Evolutionary conservation across 2,329 filamentous ascomycete species (phyloP).

Genomic region (Colletotrichum phormii): DNA sequence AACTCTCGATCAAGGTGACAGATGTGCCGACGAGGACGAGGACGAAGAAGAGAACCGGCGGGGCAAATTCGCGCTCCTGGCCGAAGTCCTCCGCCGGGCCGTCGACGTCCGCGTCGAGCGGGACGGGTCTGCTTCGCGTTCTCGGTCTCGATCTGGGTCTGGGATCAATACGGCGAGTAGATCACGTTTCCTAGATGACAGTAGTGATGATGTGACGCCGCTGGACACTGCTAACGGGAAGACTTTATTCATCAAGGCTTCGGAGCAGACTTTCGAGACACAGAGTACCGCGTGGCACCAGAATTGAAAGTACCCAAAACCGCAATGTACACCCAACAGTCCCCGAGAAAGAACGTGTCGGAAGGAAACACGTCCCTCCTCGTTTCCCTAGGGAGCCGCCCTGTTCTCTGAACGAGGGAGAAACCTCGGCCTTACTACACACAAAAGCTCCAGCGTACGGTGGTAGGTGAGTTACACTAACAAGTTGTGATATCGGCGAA

Average conservation of each 20-base stretch:
- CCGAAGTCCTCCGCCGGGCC: neutral
- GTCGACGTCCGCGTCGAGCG: neutral
- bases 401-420: neutral
- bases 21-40: neutral
- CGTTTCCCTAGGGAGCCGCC: neutral
- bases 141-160: neutral
- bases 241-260: neutral
- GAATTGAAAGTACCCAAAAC: neutral
- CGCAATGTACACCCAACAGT: neutral
- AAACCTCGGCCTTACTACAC: neutral
- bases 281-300: neutral
- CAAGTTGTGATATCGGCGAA: neutral
- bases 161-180: neutral
- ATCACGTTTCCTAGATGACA: neutral
- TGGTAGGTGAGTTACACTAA: neutral
- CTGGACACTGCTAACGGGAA: neutral
- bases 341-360: neutral
- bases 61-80: neutral
- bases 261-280: neutral
- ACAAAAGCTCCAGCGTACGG: neutral
- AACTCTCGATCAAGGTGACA: too few species aligned
- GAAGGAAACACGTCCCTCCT: neutral
- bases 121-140: neutral
- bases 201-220: neutral
- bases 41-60: constrained; percentile 28